Evolutionary conservation across 345 rosid species (phyloP).

Genomic region (Rubroshorea leprosula): DNA sequence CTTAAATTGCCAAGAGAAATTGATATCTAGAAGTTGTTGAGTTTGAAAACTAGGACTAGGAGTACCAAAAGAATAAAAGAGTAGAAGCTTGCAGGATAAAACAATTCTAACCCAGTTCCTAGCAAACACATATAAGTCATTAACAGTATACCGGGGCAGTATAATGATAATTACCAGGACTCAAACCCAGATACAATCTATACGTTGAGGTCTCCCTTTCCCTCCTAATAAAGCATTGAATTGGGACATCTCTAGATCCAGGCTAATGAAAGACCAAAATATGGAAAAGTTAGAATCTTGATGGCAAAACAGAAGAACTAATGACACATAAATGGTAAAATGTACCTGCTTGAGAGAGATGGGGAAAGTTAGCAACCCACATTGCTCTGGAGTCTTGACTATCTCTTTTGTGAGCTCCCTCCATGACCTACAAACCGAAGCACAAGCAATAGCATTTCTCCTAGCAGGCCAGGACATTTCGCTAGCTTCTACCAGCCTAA

Average conservation of each 20-base stretch:
- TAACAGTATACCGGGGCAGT: background rate
- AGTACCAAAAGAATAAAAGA: too few species aligned
- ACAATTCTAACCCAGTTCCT: background rate
- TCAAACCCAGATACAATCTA: slow-evolving; percentile 67
- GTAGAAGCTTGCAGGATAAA: background rate
- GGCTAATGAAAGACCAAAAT: slow-evolving; percentile 46
- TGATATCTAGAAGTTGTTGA: too few species aligned
- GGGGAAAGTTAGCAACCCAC: slow-evolving; percentile 73
- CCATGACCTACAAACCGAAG: slow-evolving; percentile 85
- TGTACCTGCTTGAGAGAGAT: slow-evolving; percentile 78
- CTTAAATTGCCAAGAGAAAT: too few species aligned
- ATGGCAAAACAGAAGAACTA: background rate
- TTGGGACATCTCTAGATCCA: slow-evolving; percentile 74
- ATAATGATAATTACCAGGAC: slow-evolving; percentile 56
- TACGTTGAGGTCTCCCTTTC: slow-evolving; percentile 63
- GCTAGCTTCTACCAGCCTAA: slow-evolving; percentile 51
- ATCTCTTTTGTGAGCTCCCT: slow-evolving; percentile 60
- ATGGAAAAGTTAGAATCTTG: slow-evolving; percentile 3
- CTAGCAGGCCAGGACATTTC: slow-evolving; percentile 70
- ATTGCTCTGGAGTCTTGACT: slow-evolving; percentile 59
- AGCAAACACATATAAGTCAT: background rate
- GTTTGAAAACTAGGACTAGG: too few species aligned
- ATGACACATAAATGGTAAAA: background rate
- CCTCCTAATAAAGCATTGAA: slow-evolving; percentile 84
- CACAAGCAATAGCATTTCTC: slow-evolving; percentile 80